Conservation (phyloP, 2,329 filamentous ascomycete genomes). For the Pseudofabraea citricarpa region DNA sequence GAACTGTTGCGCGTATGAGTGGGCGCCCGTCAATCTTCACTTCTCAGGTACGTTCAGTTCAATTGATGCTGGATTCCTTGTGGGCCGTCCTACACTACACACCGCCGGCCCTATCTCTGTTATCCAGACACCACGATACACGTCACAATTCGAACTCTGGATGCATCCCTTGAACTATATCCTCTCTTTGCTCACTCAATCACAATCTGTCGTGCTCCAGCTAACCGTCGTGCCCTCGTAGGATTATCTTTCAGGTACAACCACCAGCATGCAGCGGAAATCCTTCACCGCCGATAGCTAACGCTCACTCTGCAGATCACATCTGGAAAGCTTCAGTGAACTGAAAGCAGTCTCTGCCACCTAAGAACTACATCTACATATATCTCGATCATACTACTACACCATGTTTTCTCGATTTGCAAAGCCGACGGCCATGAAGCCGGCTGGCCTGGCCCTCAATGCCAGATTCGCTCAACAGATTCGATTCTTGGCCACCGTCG, state of each 20-base stretch:
- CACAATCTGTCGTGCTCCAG: not conserved
- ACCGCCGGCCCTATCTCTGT: conserved; percentile 16
- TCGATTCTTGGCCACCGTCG: conserved; percentile 60
- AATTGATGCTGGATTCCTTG: conserved; percentile 3
- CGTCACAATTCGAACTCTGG: too few relatives aligned
- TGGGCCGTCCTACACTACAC: conserved; percentile 3
- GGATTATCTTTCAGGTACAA: conserved; percentile 71
- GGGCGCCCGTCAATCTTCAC: conserved; percentile 80
- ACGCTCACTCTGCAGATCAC: conserved; percentile 29
- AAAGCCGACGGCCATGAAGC: conserved; percentile 45
- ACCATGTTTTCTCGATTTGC: conserved; percentile 59
- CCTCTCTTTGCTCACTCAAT: conserved; percentile 3
- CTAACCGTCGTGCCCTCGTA: conserved; percentile 26
- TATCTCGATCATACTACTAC: conserved; percentile 22
- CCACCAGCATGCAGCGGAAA: conserved; percentile 2
- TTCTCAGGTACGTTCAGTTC: conserved; percentile 63
- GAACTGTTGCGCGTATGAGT: conserved; percentile 68
- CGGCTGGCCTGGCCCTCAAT: conserved; percentile 22
- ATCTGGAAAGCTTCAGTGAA: conserved; percentile 38
- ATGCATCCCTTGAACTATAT: too few relatives aligned
- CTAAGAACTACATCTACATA: conserved; percentile 12
- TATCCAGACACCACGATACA: too few relatives aligned
- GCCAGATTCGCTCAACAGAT: conserved; percentile 28
- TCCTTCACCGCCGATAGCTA: conserved; percentile 20
- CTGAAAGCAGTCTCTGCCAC: conserved; percentile 23